Base-by-base conservation (phyloP, 1,139 yeast species). In the Yamadazyma taylorii region DNA sequence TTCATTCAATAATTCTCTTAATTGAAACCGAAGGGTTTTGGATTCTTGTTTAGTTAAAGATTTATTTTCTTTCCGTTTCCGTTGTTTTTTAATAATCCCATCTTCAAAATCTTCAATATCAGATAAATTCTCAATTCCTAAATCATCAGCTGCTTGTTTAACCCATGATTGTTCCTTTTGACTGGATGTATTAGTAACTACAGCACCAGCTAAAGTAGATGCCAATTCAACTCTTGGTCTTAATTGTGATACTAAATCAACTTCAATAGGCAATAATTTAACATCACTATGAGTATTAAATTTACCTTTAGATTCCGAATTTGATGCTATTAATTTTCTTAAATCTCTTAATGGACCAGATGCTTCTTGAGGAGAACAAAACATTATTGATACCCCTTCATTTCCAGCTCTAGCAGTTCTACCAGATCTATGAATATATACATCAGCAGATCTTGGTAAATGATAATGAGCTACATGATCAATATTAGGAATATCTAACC, bases 381-480 rank as follows among this genome's bases (percentile, higher is more conserved):
- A 70, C 75, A 89, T 81, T 27, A 94, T 83, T 2, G 97, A 84
- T 14, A 92, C 96, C 69, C 99, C 99, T 56, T 87, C 94, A 37
- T 76, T 78, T 0, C 94, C 92, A 2, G 95, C 97, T 71, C 99
- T 85, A 0, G 96, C 98, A 15, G 98, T 94, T 75, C 99, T 81
- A 45, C 99, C 99, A 2, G 97, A 87, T 60, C 99, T 77, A 63
- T 92, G 99, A 47, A 92, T 83, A 56, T 92, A 92, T 38, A 89
- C 81, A 58, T 94, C 98, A 0, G 97, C 97, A 8, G 95, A 76
- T 46, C 97, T 75, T 9, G 99, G 98, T 45, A 94, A 71, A 62
- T 92, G 97, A 55, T 92, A 92, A 59, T 92, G 98, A 11, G 92
- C 88, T 30, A 94, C 98, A 59, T 92, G 98, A 53, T 89, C 85